Conservation (phyloP, 2,329 filamentous ascomycete species). For the Diaporthe sp. region DNA sequence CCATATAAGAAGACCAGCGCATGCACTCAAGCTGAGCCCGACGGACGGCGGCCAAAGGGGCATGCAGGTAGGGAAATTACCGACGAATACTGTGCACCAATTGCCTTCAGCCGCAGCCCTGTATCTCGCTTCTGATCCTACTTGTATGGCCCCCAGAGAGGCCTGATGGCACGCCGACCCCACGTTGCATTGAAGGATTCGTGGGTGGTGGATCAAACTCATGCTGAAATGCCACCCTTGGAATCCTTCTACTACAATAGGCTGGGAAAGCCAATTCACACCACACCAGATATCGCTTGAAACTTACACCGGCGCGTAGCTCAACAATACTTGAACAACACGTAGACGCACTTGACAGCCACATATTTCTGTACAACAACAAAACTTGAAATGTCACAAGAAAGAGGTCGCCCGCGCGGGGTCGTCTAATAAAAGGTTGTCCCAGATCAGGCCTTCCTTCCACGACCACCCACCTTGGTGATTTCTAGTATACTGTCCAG, state of each 20-base stretch:
- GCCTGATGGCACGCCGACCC: neutral
- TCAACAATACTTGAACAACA: too few species aligned
- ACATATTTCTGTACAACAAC: too few species aligned
- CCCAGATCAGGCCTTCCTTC: too few species aligned
- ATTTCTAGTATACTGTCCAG: too few species aligned
- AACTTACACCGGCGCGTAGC: too few species aligned
- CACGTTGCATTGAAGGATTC: slow-evolving; percentile 2
- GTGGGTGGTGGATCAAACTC: neutral
- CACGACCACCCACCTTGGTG: too few species aligned
- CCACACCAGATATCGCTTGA: too few species aligned
- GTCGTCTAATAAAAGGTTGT: too few species aligned
- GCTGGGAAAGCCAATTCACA: neutral
- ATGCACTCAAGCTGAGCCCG: neutral
- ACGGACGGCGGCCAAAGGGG: neutral
- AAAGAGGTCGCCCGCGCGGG: too few species aligned
- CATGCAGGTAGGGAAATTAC: neutral
- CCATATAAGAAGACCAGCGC: neutral
- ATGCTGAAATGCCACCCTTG: neutral
- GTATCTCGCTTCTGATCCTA: neutral
- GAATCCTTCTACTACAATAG: neutral
- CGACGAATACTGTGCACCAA: neutral
- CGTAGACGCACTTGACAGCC: too few species aligned
- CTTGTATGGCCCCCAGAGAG: neutral
- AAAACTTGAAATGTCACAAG: too few species aligned
- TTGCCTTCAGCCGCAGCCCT: neutral